A percentile compares a stretch with the other conserved stretches of the same genome.
Conservation (phyloP, 164 flowering plant genomes). For the Umbilicus rupestris region DNA sequence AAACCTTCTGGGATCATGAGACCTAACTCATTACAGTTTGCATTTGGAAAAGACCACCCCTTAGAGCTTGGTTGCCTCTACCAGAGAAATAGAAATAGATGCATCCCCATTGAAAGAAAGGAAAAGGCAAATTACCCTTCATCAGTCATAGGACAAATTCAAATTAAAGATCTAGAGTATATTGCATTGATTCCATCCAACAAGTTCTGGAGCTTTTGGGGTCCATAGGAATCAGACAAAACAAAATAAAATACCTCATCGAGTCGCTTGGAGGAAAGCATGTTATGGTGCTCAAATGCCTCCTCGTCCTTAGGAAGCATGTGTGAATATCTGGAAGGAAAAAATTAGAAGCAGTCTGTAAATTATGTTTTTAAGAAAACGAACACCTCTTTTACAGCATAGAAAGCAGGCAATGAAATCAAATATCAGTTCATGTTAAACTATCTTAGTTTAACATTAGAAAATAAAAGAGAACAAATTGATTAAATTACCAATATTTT, state of each 20-base stretch:
- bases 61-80: neutral
- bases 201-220: neutral
- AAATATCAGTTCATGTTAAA: neutral
- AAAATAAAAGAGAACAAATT: no score
- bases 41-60: neutral
- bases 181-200: neutral
- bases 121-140: neutral
- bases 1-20: neutral
- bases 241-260: constrained; percentile 58
- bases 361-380: neutral
- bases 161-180: neutral
- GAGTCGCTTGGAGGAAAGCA: constrained; percentile 61
- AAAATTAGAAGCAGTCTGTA: neutral
- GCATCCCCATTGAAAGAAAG: neutral
- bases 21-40: neutral
- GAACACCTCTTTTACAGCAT: neutral
- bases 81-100: neutral
- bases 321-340: constrained; percentile 66
- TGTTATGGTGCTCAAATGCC: constrained; percentile 68
- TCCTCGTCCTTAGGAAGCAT: constrained; percentile 92
- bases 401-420: neutral
- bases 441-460: no score
- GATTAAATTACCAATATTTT: no score
- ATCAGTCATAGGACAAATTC: neutral
- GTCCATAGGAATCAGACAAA: neutral